phyloP scores from a whole-genome alignment of 208 protist genomes.

The Trypanosomatidae sp. region DNA sequence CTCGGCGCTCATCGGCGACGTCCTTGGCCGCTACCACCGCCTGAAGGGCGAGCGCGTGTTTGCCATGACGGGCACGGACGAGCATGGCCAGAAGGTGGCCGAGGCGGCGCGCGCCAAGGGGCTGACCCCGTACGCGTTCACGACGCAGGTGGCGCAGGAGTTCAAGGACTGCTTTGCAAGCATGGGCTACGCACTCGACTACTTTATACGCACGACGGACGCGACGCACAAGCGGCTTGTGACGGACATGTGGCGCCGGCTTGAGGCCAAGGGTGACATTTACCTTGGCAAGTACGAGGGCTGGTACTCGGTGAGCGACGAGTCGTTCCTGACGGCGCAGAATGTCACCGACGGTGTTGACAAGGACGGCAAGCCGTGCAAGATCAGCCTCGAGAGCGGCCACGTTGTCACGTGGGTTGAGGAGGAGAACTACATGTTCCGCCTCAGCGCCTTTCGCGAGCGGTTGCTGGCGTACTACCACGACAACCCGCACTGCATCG shows the following conservation, averaged over 20 bases:
- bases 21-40: slow-evolving; percentile 79
- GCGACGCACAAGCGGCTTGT: slow-evolving; percentile 66
- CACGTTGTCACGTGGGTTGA: slow-evolving; percentile 90
- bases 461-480: slow-evolving; percentile 77
- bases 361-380: slow-evolving; percentile 81
- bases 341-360: slow-evolving; percentile 78
- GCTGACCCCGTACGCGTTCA: slow-evolving; percentile 84
- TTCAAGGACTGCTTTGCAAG: slow-evolving; percentile 87
- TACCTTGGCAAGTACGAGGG: slow-evolving; percentile 97
- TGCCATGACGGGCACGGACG: slow-evolving; percentile 97
- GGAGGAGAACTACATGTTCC: slow-evolving; percentile 99
- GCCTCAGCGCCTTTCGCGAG: slow-evolving; percentile 84
- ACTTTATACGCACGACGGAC: slow-evolving; percentile 97
- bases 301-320: slow-evolving; percentile 98
- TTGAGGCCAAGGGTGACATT: slow-evolving; percentile 90
- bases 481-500: slow-evolving; percentile 80
- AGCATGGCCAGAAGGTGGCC: slow-evolving; percentile 98
- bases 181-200: slow-evolving; percentile 85
- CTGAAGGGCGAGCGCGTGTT: slow-evolving; percentile 80
- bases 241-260: slow-evolving; percentile 77
- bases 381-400: slow-evolving; percentile 89
- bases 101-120: slow-evolving; percentile 74
- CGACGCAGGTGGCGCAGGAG: slow-evolving; percentile 63
- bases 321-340: slow-evolving; percentile 89
- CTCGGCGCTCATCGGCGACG: slow-evolving; percentile 80